Percentiles rank a stretch among this genome's conserved stretches.
Evolutionary conservation across 83 land plant species (phyloP).

Genomic region (Thuja plicata): DNA sequence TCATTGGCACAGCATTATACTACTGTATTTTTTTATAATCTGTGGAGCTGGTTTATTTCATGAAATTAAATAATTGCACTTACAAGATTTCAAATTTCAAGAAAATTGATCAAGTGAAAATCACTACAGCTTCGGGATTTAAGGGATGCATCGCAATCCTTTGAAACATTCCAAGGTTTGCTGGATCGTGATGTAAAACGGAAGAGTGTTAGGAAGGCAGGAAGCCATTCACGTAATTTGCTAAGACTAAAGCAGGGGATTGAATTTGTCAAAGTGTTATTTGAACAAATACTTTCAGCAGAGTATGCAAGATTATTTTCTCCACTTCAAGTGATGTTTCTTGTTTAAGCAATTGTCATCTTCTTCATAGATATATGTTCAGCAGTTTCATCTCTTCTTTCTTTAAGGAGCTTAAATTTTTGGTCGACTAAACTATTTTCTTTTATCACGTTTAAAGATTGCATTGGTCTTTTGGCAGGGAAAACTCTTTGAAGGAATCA

Average conservation of each 20-base stretch:
- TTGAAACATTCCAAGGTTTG: neutral
- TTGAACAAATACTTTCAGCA: constrained; percentile 16
- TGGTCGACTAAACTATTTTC: neutral
- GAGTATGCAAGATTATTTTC: constrained; percentile 10
- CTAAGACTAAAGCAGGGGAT: constrained; percentile 18
- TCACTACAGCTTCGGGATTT: constrained; percentile 15
- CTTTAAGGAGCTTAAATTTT: neutral
- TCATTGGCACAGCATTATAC: neutral
- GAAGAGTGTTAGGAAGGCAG: constrained; percentile 8
- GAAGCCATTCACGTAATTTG: constrained; percentile 17
- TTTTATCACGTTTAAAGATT: constrained; percentile 10
- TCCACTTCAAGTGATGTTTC: neutral
- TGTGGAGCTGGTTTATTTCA: neutral
- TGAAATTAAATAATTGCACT: neutral
- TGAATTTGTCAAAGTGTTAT: constrained; percentile 16
- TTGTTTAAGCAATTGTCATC: neutral
- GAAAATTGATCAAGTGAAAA: constrained; percentile 1
- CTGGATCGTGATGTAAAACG: constrained; percentile 13
- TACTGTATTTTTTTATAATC: neutral
- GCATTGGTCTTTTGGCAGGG: constrained; percentile 32
- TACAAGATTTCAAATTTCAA: neutral
- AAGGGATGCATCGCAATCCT: constrained; percentile 13
- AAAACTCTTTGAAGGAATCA: constrained; percentile 67
- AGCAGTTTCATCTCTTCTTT: neutral
- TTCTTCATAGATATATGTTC: neutral